phyloP scores from a whole-genome alignment of 2,329 filamentous ascomycete species.

The Colletotrichum graminicola region DNA sequence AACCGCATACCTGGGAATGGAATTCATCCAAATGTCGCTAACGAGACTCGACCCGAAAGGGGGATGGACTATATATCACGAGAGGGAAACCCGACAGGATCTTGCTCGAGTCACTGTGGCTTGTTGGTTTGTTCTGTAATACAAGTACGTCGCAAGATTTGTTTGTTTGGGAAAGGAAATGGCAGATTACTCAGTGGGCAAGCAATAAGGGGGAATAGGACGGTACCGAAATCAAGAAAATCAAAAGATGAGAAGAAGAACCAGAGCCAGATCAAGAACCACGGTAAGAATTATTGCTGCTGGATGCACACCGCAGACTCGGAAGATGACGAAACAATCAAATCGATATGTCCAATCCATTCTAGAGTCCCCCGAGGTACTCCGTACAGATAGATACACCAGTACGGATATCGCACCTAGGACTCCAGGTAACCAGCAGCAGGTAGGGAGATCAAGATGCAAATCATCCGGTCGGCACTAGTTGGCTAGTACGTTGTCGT shows the following conservation, averaged over 20 bases:
- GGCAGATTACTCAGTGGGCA: not conserved
- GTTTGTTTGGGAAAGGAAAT: not conserved
- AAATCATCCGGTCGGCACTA: not conserved
- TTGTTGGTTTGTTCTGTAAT: not conserved
- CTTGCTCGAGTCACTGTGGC: not conserved
- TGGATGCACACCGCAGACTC: not conserved
- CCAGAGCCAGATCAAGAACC: not conserved
- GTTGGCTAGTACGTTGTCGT: not conserved
- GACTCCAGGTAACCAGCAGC: not conserved
- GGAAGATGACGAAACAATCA: conserved; percentile 11
- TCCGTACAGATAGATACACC: too few species aligned
- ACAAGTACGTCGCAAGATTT: not conserved
- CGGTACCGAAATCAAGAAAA: not conserved
- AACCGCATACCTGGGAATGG: not conserved
- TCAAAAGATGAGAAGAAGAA: not conserved
- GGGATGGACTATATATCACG: not conserved
- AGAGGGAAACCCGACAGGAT: not conserved
- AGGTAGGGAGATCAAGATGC: not conserved
- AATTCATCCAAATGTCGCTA: not conserved
- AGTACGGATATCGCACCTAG: too few species aligned
- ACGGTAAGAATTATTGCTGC: too few species aligned
- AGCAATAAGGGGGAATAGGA: not conserved
- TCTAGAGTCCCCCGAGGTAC: too few species aligned
- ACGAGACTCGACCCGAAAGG: not conserved
- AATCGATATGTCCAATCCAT: conserved; percentile 18